Base-by-base conservation (phyloP, 2,329 filamentous ascomycete species). In the Penicillium sp. region DNA sequence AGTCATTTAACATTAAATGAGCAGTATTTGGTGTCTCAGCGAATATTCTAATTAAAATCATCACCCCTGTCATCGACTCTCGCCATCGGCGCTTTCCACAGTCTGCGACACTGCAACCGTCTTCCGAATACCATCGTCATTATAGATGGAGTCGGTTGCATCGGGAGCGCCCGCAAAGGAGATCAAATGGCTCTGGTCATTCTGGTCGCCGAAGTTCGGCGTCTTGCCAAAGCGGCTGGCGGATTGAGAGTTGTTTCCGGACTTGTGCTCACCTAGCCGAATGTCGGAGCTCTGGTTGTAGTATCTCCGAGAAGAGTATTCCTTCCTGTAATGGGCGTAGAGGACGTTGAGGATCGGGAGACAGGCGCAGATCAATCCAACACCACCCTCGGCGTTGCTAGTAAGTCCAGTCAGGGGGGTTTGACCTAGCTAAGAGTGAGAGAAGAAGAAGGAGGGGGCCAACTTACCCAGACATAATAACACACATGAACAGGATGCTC, bases 381-480 rank as follows among this genome's bases (percentile, higher is more conserved):
- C 61, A 49, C 72, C 74, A 35, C 69, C 73, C 63, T 76, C 74
- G 42, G 74, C 74, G 54, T 76, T 76, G 12, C 73, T 76, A 53
- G 10, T n/a, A 5, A 22, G 22, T 1, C 6, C 11, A 31, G 50
- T 53, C 4, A 34, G 15, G n/a, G n/a, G 7, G 35, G 58, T 4
- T 4, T 52, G 12, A 22, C 58, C 59, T 41, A 48, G 22, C 15
- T 20, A 12, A 41, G 38, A 52, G 34, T 39, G 38, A 5, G 28
- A 0, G 15, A 12, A 17, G 22, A 22, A 2, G 22, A 28, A 28
- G 25, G 4, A 28, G 25, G 4, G 25, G 25, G 6, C 25, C 8
- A 7, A 64, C 74, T 58, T 73, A 78, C 76, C 75, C 76, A 5
- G 73, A 76, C 2, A 78, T 61, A 51, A 77, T 74, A 8, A 77